These are phyloP conservation scores for Eucalyptus lansdowneana DNA, from an alignment of 345 rosid genomes.

Conservation along the genomic window DNA sequence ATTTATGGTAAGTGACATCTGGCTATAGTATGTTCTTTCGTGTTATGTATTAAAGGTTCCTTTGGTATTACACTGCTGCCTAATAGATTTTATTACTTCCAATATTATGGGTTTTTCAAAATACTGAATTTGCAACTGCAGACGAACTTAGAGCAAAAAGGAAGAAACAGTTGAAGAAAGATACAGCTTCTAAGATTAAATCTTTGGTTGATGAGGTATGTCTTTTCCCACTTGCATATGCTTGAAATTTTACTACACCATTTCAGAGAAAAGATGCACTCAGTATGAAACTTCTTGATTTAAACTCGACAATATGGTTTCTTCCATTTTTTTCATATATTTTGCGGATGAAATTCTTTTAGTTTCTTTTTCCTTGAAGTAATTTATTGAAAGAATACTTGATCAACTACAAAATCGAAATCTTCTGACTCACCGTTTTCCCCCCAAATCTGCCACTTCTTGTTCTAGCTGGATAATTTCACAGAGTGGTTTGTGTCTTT, in stretches of 20 bases:
- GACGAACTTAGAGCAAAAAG: slow-evolving; percentile 89
- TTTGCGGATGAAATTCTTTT: neutral
- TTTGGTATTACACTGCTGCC: neutral
- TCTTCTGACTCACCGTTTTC: neutral
- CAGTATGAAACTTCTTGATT: neutral
- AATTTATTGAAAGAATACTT: neutral
- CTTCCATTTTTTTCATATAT: neutral
- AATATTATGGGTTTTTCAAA: neutral
- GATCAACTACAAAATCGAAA: neutral
- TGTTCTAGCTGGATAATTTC: neutral
- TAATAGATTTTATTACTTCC: neutral
- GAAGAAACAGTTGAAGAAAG: slow-evolving; percentile 94
- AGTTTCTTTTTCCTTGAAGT: neutral
- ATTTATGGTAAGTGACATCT: neutral
- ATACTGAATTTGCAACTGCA: slow-evolving; percentile 21
- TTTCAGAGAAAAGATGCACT: neutral
- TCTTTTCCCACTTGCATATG: neutral
- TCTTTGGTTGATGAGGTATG: slow-evolving; percentile 89
- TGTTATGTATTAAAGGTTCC: neutral
- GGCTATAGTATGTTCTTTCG: neutral
- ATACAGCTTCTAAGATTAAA: slow-evolving; percentile 82
- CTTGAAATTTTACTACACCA: neutral
- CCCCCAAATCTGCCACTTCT: neutral
- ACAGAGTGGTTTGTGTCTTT: neutral
- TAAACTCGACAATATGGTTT: neutral